phyloP scores from a whole-genome alignment of 1,284 basidiomycete species.

The Cutaneotrichosporon sp. region DNA sequence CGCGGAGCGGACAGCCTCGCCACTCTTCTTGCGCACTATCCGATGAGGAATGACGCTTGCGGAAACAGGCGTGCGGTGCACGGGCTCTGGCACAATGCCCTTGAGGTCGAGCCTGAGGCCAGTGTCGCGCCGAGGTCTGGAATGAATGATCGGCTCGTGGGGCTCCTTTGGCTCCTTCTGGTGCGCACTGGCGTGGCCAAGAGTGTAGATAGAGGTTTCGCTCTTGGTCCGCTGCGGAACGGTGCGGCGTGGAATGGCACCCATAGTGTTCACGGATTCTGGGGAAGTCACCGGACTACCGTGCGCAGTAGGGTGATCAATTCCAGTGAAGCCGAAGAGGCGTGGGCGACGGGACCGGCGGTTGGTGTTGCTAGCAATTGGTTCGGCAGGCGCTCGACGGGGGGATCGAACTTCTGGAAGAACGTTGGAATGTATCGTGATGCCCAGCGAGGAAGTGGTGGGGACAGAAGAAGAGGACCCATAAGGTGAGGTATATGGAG shows the following conservation, averaged over 20 bases:
- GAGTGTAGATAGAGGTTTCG: conserved; percentile 35
- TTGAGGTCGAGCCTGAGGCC: conserved; percentile 52
- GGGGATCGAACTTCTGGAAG: conserved; percentile 51
- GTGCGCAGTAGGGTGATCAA: conserved; percentile 19
- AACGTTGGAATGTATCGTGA: conserved; percentile 27
- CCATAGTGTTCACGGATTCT: conserved; percentile 5
- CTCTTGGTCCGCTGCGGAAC: conserved; percentile 36
- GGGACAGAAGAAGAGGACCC: conserved; percentile 5
- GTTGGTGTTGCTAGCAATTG: conserved; percentile 30
- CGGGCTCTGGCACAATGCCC: conserved; percentile 35
- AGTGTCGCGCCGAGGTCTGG: conserved; percentile 36
- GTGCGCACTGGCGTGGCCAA: conserved; percentile 24
- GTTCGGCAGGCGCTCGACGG: conserved; percentile 33
- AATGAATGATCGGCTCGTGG: conserved; percentile 16
- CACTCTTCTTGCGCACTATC: conserved; percentile 79
- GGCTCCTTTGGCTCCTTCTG: conserved; percentile 16
- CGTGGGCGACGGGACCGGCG: conserved; percentile 43
- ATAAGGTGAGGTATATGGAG: conserved; percentile 1
- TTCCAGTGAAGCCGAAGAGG: conserved; percentile 52
- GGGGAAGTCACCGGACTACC: conserved; percentile 6
- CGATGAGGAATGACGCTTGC: conserved; percentile 31
- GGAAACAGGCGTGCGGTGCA: conserved; percentile 21
- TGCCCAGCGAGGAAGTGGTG: conserved; percentile 15
- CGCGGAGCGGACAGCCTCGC: conserved; percentile 86
- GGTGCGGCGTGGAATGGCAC: conserved; percentile 29